These are phyloP conservation scores for Mycena rebaudengoi DNA, from an alignment of 768 basidiomycete species.

Conservation along the genomic window DNA sequence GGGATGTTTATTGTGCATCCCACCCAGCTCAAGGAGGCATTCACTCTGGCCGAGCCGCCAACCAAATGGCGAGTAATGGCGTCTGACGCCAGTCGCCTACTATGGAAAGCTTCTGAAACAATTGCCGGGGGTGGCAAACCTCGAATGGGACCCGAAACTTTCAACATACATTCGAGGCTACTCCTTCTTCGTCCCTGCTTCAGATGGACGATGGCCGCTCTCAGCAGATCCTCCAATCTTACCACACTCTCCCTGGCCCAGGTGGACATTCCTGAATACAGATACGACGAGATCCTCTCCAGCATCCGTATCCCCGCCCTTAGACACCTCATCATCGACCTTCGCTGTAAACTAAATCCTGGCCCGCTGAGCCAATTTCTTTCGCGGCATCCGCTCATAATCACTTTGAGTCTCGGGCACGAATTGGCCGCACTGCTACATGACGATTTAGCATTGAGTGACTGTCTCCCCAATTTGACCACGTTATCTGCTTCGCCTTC, in stretches of 20 bases:
- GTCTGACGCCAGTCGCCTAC: constrained; percentile 1
- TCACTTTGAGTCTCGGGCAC: constrained; percentile 6
- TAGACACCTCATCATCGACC: constrained; percentile 4
- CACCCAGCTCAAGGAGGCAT: constrained; percentile 12
- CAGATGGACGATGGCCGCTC: constrained; percentile 14
- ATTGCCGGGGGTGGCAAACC: background rate
- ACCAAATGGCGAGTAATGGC: background rate
- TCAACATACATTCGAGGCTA: constrained; percentile 18
- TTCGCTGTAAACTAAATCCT: constrained; percentile 4
- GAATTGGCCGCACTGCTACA: background rate
- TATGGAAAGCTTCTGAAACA: constrained; percentile 3
- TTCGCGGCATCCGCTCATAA: constrained; percentile 12
- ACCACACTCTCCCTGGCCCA: constrained; percentile 15
- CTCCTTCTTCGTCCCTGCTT: constrained; percentile 19
- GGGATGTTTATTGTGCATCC: constrained; percentile 23
- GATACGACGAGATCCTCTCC: constrained; percentile 13
- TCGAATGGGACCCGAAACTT: background rate
- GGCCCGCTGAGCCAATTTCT: constrained; percentile 7
- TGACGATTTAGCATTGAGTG: constrained; percentile 8
- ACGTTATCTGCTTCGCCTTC: constrained; percentile 2
- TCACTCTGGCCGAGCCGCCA: background rate
- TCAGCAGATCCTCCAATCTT: constrained; percentile 10
- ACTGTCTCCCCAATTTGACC: background rate
- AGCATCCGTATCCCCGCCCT: constrained; percentile 13
- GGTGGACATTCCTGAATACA: constrained; percentile 16